Percentiles rank a stretch among this genome's conserved stretches.
These are phyloP conservation scores for Amaranthus tricolor DNA, from an alignment of 179 eudicot genomes.

Conservation along the genomic window DNA sequence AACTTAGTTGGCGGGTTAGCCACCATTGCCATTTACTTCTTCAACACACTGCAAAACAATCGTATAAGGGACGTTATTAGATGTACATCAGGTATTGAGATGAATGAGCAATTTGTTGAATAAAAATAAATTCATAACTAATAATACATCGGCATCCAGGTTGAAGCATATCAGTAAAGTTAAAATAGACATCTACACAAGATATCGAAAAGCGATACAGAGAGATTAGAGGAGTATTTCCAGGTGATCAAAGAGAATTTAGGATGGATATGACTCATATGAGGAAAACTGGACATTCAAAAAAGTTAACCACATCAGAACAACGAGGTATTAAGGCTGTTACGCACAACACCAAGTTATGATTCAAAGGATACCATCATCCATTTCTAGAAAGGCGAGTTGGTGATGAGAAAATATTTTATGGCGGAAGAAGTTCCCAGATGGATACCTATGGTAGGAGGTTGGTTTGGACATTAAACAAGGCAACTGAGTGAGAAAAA, in stretches of 20 bases:
- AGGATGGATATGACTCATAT: background rate
- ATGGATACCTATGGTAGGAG: background rate
- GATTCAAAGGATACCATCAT: background rate
- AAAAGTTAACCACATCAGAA: background rate
- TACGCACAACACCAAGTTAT: too few species aligned
- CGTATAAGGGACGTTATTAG: too few species aligned
- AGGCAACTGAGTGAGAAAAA: background rate
- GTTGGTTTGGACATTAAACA: background rate
- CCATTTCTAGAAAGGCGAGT: background rate
- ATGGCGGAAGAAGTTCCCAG: background rate
- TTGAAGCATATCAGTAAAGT: background rate
- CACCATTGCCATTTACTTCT: slow-evolving; percentile 36
- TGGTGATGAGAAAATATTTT: background rate
- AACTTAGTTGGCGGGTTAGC: background rate
- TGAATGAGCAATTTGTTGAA: background rate
- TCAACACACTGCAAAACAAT: slow-evolving; percentile 47
- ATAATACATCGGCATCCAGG: background rate
- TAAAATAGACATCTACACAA: background rate
- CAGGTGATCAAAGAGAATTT: background rate
- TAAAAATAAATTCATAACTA: background rate
- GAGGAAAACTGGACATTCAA: background rate
- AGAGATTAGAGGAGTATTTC: background rate
- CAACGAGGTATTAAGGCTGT: too few species aligned
- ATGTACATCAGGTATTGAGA: background rate
- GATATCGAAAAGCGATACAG: too few species aligned